phyloP scores from a whole-genome alignment of 2,329 filamentous ascomycete species.

The Penicillium hesseltinei region DNA sequence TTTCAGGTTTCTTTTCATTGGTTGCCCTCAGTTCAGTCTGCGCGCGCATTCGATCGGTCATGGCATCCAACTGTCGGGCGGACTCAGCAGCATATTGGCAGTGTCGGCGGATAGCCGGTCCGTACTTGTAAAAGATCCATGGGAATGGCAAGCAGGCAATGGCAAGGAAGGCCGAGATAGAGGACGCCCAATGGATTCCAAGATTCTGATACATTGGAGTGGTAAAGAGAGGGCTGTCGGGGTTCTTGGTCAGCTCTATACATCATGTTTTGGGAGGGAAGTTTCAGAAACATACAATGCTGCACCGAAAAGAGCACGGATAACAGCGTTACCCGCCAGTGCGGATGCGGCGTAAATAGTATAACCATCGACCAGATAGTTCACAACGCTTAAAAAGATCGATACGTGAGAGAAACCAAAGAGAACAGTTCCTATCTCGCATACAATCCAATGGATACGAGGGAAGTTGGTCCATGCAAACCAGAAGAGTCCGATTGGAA shows the following conservation, averaged over 20 bases:
- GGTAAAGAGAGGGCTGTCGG: slow-evolving; percentile 36
- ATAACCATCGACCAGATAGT: slow-evolving; percentile 13
- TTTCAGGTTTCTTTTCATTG: neutral
- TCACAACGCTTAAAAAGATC: slow-evolving; percentile 15
- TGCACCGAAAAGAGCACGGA: no score
- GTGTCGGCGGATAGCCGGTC: neutral
- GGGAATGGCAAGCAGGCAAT: slow-evolving; percentile 34
- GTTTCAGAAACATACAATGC: no score
- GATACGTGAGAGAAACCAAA: slow-evolving; percentile 19
- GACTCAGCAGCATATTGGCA: slow-evolving; percentile 7
- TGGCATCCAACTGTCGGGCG: slow-evolving; percentile 1
- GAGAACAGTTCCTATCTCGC: slow-evolving; percentile 8
- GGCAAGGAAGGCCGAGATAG: slow-evolving; percentile 18
- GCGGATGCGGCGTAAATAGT: no score
- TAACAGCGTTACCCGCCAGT: no score
- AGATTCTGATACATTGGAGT: slow-evolving; percentile 37
- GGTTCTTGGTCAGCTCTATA: no score
- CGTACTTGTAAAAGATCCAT: slow-evolving; percentile 23
- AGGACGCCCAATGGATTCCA: slow-evolving; percentile 45
- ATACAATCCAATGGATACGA: slow-evolving; percentile 11
- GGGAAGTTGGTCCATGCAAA: slow-evolving; percentile 22
- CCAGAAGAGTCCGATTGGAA: slow-evolving; percentile 19
- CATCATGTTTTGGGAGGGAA: no score
- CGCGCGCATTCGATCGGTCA: neutral
- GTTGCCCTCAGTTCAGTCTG: neutral